Base-by-base conservation (phyloP, 495 filamentous ascomycete genomes). In the Tuber borchii region DNA sequence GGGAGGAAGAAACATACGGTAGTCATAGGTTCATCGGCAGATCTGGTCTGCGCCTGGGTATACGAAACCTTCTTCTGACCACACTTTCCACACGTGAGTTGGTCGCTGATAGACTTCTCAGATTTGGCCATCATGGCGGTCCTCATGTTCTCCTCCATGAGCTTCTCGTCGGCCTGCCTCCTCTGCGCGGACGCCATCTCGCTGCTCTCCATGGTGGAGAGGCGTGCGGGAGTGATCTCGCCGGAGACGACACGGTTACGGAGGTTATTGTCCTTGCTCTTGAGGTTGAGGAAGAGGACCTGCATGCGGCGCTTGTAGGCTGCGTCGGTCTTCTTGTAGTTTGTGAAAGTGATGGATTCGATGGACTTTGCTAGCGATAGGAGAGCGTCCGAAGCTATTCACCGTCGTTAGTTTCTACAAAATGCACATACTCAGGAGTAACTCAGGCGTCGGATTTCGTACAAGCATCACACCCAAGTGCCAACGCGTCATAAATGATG, bases 31-130 rank as follows among this genome's bases (percentile, higher is more conserved):
- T 93, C 95, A 88, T 99, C 95, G 69, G 95, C 95, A 85, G 89
- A 91, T 78, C 96, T 90, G 8, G 95, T 98, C 86, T 98, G 96
- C 42, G 96, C 95, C 85, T 97, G 95, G 45, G 89, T 94, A 83
- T 99, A 99, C 79, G 90, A 91, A 81, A 99, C 95, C 87, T 93
- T 95, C 86, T 92, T 93, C 87, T 97, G 88, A 61, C 90, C 89
- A 83, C 95, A 98, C 85, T 92, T 92, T 75, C 93, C 89, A 85
- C 95, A 99, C 85, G 91, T 90, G 77, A 98, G 87, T 61, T 88
- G 90, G 76, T 92, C 92, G 82, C 90, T 94, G 84, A 97, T 93
- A 82, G 89, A 92, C 85, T 92, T 93, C 83, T 97, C 92, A 2
- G 88, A 92, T 85, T 93, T 92, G 72, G 94, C 92, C 37, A 96